Evolutionary conservation across 768 basidiomycete genomes (phyloP).

Genomic region (Pholiota conissans): DNA sequence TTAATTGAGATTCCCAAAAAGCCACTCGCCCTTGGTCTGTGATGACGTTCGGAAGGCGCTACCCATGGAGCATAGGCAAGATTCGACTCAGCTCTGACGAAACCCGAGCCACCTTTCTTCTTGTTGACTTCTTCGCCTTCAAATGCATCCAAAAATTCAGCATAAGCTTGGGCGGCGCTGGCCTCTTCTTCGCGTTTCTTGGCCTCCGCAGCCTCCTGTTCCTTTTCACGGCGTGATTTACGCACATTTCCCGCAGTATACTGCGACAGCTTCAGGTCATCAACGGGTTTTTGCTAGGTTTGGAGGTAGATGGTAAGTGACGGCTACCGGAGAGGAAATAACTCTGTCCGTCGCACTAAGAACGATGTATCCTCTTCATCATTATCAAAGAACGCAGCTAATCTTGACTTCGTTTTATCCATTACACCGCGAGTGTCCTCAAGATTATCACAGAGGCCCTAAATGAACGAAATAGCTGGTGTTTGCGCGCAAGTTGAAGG

Average conservation of each 20-base stretch:
- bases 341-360: slow-evolving; percentile 88
- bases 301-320: slow-evolving; percentile 60
- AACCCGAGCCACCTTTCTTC: slow-evolving; percentile 49
- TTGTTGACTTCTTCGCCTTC: slow-evolving; percentile 63
- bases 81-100: slow-evolving; percentile 66
- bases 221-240: slow-evolving; percentile 91
- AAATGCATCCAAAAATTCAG: slow-evolving; percentile 84
- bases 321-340: slow-evolving; percentile 50
- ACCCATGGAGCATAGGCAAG: slow-evolving; percentile 43
- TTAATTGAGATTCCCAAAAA: not conserved
- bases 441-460: not conserved
- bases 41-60: slow-evolving; percentile 18
- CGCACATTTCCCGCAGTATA: slow-evolving; percentile 84
- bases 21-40: slow-evolving; percentile 12
- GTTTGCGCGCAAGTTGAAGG: not conserved
- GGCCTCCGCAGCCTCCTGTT: slow-evolving; percentile 88
- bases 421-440: slow-evolving; percentile 28
- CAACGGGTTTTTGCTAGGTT: slow-evolving; percentile 80
- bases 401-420: slow-evolving; percentile 67
- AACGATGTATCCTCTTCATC: slow-evolving; percentile 85
- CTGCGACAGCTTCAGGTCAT: slow-evolving; percentile 82
- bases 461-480: not conserved
- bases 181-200: slow-evolving; percentile 86
- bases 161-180: slow-evolving; percentile 74
- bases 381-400: slow-evolving; percentile 83